phyloP scores from a whole-genome alignment of 306 rosid species.

The Comarum palustre region DNA sequence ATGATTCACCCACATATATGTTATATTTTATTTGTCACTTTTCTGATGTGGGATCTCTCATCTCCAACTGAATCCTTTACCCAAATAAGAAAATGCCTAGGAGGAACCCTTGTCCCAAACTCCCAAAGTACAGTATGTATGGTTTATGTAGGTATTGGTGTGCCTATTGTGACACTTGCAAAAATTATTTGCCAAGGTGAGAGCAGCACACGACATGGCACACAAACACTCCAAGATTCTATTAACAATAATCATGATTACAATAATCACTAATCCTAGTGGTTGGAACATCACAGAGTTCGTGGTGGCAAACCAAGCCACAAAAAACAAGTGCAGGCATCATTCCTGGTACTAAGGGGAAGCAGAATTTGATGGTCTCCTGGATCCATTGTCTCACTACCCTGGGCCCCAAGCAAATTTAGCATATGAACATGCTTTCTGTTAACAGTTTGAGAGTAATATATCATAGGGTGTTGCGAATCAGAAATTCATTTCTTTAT shows the following conservation, averaged over 20 bases:
- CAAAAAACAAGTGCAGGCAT: constrained; percentile 19
- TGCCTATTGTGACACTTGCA: background rate
- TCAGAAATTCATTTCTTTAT: background rate
- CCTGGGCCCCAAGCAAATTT: constrained; percentile 1
- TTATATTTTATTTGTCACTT: too few species aligned
- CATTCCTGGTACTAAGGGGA: constrained; percentile 25
- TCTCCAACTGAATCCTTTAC: too few species aligned
- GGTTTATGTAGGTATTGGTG: background rate
- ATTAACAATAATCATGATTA: background rate
- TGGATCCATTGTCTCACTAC: constrained; percentile 11
- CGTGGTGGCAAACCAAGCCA: constrained; percentile 21
- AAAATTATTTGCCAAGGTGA: constrained; percentile 38
- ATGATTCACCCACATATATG: too few species aligned
- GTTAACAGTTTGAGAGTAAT: background rate
- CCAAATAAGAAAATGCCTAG: constrained; percentile 17
- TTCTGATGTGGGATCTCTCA: too few species aligned
- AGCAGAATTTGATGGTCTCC: constrained; percentile 18
- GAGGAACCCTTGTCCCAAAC: constrained; percentile 17
- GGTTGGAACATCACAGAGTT: background rate
- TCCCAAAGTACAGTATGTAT: too few species aligned
- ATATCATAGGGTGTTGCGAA: background rate
- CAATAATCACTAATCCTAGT: background rate
- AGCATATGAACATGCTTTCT: background rate
- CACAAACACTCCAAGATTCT: constrained; percentile 16
- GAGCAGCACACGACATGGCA: constrained; percentile 27